Conservation (phyloP, 2,329 filamentous ascomycete genomes). For the Fusarium robinianum region DNA sequence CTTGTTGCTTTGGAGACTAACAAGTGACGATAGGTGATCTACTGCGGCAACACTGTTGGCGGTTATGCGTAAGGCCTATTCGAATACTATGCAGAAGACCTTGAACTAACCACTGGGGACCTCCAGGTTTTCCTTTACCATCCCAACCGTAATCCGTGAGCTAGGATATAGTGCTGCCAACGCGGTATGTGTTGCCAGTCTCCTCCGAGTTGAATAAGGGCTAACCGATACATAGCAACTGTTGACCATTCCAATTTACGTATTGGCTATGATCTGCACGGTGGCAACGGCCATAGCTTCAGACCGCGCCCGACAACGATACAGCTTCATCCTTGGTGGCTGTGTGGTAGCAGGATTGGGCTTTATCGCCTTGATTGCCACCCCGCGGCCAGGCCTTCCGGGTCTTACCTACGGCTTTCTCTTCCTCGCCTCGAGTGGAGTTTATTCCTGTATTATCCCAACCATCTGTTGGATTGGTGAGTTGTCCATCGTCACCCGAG, state of each 20-base stretch:
- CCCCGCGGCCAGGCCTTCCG: neutral
- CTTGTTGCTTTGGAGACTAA: no score
- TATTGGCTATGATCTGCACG: no score
- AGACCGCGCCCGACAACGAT: neutral
- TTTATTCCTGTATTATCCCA: neutral
- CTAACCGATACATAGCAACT: no score
- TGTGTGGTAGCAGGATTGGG: no score
- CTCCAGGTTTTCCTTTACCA: slow-evolving; percentile 6
- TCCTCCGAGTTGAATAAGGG: no score
- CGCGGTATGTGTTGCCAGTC: no score
- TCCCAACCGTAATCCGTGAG: slow-evolving; percentile 4
- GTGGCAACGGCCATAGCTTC: no score
- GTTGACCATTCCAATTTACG: slow-evolving; percentile 5
- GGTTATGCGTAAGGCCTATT: no score
- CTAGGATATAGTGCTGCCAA: slow-evolving; percentile 6
- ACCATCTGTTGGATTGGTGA: slow-evolving; percentile 3
- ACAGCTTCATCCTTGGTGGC: neutral
- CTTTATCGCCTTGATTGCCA: slow-evolving; percentile 1
- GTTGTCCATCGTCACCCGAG: no score
- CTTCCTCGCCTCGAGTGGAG: neutral
- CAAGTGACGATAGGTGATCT: no score
- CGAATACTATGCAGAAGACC: no score
- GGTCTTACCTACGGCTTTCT: slow-evolving; percentile 3
- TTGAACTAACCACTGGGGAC: neutral
- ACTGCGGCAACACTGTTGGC: slow-evolving; percentile 11